Evolutionary conservation across 2,329 filamentous ascomycete genomes (phyloP), one percentile per base, ranked within the genome.

Genomic region (Fonsecaea erecta): DNA sequence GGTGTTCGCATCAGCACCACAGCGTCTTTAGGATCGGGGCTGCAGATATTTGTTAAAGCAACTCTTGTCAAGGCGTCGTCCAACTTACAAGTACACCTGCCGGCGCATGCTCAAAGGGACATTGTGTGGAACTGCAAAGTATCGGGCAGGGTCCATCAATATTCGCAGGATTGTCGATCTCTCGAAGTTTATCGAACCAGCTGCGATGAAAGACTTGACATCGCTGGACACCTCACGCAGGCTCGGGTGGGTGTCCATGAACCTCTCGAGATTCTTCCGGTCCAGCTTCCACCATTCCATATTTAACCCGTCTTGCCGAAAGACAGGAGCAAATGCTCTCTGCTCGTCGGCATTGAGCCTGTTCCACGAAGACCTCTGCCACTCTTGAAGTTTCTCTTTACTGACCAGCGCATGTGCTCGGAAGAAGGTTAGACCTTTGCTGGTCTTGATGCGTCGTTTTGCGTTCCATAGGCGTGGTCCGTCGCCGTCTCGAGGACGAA

Each of bases 1-100:
- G 87, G 86, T 64, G 88, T 90, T 71, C 88, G 90, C 73, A 96
- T 82, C 74, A 98, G 86, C 66, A 90, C 89, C 74, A 98, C 82
- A 70, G 88, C 86, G 80, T 96, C 91, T 75, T 90, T 88, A 59
- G 94, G 94, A 66, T 60, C 30, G 7, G 67, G 67, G 48, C 67
- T 69, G 61, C 97, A 74, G 16, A 40, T 21, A 28, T 12, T 46
- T 48, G 40, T 51, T 53, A 63, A 51, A 30, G 1, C 2, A 8
- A 8, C 18, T 35, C 12, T 16, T 8, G 21, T 28, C 14, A 37
- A 52, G n/a, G n/a, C 9, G 16, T 28, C 9, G 2, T 16, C 11
- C 3, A 35, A 65, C 77, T n/a, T 76, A 82, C 81, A 84, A 76
- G 71, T 78, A 82, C 63, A 84, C 75, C 71, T 80, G 77, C 69